Conservation (phyloP, 768 basidiomycete genomes). For the Leccinum subtestaceum region DNA sequence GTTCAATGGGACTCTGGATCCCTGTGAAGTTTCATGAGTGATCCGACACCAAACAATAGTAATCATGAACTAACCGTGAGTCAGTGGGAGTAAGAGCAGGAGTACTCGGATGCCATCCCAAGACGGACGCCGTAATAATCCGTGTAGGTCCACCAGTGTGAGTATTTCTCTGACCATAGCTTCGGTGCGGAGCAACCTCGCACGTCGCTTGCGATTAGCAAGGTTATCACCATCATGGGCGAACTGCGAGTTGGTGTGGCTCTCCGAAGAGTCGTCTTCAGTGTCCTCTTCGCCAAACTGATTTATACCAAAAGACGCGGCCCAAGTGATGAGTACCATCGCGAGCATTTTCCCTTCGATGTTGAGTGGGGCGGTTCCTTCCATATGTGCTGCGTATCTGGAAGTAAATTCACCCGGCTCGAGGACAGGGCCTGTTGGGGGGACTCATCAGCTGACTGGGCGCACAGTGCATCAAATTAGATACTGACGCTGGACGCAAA, state of each 20-base stretch:
- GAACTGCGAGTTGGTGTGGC: conserved; percentile 5
- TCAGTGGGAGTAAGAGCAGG: conserved; percentile 75
- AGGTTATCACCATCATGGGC: conserved; percentile 27
- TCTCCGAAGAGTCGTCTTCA: conserved; percentile 6
- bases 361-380: conserved; percentile 61
- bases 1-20: conserved; percentile 29
- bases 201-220: conserved; percentile 37
- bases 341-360: conserved; percentile 73
- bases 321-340: conserved; percentile 85
- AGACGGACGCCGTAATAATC: conserved; percentile 73
- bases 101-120: conserved; percentile 86
- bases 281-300: conserved; percentile 57
- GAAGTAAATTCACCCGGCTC: conserved; percentile 76
- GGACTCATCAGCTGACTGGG: conserved; percentile 8
- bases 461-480: not conserved
- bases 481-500: conserved; percentile 76
- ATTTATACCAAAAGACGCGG: conserved; percentile 83
- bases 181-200: conserved; percentile 55
- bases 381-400: conserved; percentile 65
- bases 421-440: conserved; percentile 70
- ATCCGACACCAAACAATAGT: not conserved
- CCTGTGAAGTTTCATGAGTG: conserved; percentile 17
- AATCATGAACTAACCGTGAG: conserved; percentile 59
- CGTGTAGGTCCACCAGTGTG: conserved; percentile 74
- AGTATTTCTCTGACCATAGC: conserved; percentile 76